These are phyloP conservation scores for Microbotryum violaceum DNA, from an alignment of 1,284 basidiomycete species.

Conservation along the genomic window DNA sequence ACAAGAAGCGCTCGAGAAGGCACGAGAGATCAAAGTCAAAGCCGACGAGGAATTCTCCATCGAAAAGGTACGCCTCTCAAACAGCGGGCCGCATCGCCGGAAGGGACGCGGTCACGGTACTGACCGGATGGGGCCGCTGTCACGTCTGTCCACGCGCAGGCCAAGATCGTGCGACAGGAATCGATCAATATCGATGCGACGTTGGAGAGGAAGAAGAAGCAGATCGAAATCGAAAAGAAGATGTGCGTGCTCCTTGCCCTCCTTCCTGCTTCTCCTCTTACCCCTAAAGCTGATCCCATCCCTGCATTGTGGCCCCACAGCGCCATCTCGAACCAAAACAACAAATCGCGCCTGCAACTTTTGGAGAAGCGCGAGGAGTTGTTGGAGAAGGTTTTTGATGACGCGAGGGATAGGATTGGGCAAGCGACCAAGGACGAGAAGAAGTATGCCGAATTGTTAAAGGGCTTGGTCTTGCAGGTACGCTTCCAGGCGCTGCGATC, in stretches of 20 bases:
- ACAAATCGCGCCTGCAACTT: slow-evolving; percentile 86
- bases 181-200: slow-evolving; percentile 82
- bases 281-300: no score
- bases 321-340: slow-evolving; percentile 89
- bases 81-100: no score
- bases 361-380: slow-evolving; percentile 89
- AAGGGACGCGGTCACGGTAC: no score
- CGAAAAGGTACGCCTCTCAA: slow-evolving; percentile 61
- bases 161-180: slow-evolving; percentile 90
- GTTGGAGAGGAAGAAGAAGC: slow-evolving; percentile 90
- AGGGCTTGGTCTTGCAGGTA: slow-evolving; percentile 74
- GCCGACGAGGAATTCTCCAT: slow-evolving; percentile 96
- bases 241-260: slow-evolving; percentile 55
- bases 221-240: slow-evolving; percentile 84
- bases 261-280: no score
- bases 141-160: slow-evolving; percentile 47
- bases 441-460: slow-evolving; percentile 68
- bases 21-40: slow-evolving; percentile 90
- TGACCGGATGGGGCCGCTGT: no score
- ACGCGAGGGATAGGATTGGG: slow-evolving; percentile 59
- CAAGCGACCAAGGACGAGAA: slow-evolving; percentile 61
- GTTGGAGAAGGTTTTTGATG: slow-evolving; percentile 77
- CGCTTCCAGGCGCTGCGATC: slow-evolving; percentile 20
- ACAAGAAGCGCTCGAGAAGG: slow-evolving; percentile 92
- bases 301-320: slow-evolving; percentile 45